Evolutionary conservation across 345 rosid genomes (phyloP), one percentile per base, ranked within the genome.

Genomic region (Arabis alpina): DNA sequence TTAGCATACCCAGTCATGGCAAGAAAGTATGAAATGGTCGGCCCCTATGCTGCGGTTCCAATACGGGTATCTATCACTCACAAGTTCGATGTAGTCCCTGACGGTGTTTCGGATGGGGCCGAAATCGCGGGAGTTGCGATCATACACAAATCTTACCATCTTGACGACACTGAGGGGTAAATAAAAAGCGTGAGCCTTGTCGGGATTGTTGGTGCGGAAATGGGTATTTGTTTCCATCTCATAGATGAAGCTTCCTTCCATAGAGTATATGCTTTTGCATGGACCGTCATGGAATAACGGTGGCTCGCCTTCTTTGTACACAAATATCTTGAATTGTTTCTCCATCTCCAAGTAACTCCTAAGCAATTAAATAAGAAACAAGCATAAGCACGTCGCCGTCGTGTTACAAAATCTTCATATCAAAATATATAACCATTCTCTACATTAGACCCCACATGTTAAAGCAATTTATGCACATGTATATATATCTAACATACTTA

Each of bases 261-360:
- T 92, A 41, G 97, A 81, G 56, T 92, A 92, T 63, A 92, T 92
- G 77, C 98, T 88, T 84, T 77, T 88, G 79, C 98, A 90, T 30
- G 98, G 98, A 67, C 98, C 98, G 36, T 85, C 84, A 61, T 92
- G 98, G 64, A 90, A 92, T 24, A 92, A 82, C 0, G 95, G 97
- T 1, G 88, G 94, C 42, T 92, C 95, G 5, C 98, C 98, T 83
- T 92, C 95, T 63, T 81, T 82, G 60, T 92, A 92, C 9, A 90
- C 83, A 54, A 68, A 90, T 9, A 92, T 80, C 82, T 88, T 90
- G 44, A 92, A 92, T 47, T 77, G 78, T 47, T 81, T 86, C 64
- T 92, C 98, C 98, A 92, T 92, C 75, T 90, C 97, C 81, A 85
- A 58, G 80, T 93, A 92, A 68, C 98, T 92, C 90, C 97, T 90